These are phyloP conservation scores for Colletotrichum salicis DNA, from an alignment of 2,329 filamentous ascomycete species.

Conservation along the genomic window DNA sequence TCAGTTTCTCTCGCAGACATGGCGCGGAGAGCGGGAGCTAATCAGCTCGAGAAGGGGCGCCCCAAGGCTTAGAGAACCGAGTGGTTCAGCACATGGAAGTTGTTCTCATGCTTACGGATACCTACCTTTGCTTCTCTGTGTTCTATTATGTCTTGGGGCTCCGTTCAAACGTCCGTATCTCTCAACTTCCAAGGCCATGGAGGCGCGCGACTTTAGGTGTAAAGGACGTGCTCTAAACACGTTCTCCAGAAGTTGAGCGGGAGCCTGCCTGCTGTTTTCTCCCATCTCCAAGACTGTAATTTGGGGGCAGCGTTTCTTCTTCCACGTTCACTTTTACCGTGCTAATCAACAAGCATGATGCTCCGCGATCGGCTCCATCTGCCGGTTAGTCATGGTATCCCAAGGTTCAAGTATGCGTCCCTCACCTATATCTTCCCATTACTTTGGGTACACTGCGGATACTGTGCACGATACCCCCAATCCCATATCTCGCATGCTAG, in stretches of 20 bases:
- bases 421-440: too few species aligned
- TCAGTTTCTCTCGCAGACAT: not conserved
- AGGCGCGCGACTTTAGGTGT: not conserved
- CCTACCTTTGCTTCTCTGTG: not conserved
- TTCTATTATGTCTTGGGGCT: not conserved
- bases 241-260: not conserved
- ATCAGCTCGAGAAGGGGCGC: not conserved
- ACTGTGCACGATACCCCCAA: too few species aligned
- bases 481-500: too few species aligned
- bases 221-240: not conserved
- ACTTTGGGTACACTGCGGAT: too few species aligned
- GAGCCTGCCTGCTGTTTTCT: not conserved
- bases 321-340: not conserved
- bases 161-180: not conserved
- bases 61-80: not conserved
- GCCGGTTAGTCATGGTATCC: not conserved
- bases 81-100: not conserved
- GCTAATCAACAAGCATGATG: not conserved
- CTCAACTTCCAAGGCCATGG: not conserved
- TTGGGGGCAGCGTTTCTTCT: not conserved
- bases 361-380: not conserved
- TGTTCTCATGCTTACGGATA: not conserved
- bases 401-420: too few species aligned
- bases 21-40: slow-evolving; percentile 1
- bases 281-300: not conserved